These are phyloP conservation scores for Haplosporangium gracile DNA, from an alignment of 192 early-diverging fungal genomes.

Conservation along the genomic window DNA sequence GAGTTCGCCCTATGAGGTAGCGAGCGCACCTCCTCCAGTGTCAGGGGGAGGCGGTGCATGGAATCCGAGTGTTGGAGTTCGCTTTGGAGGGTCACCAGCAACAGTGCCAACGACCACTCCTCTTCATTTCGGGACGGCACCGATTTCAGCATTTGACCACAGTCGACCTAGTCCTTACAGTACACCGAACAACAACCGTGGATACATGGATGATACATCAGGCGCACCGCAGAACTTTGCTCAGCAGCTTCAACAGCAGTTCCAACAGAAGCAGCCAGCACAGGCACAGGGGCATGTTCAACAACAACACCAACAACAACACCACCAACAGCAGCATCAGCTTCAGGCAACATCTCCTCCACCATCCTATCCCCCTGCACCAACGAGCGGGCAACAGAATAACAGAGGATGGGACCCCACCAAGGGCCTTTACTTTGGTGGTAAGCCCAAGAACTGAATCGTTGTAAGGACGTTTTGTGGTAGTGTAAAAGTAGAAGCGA, in stretches of 20 bases:
- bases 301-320: background rate
- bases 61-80: slow-evolving; percentile 32
- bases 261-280: slow-evolving; percentile 34
- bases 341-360: background rate
- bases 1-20: slow-evolving; percentile 30
- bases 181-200: background rate
- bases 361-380: slow-evolving; percentile 2
- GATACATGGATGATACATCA: background rate
- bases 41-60: slow-evolving; percentile 21
- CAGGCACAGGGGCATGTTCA: background rate
- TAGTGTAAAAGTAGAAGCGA: background rate
- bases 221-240: slow-evolving; percentile 23
- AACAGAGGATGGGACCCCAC: slow-evolving; percentile 35
- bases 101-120: background rate
- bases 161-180: slow-evolving; percentile 12
- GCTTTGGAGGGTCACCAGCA: slow-evolving; percentile 23
- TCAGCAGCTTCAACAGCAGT: slow-evolving; percentile 43
- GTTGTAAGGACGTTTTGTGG: background rate
- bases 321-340: slow-evolving; percentile 13
- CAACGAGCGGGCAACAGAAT: background rate
- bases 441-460: slow-evolving; percentile 33
- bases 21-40: slow-evolving; percentile 23
- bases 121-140: background rate
- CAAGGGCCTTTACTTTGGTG: slow-evolving; percentile 46
- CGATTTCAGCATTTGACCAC: slow-evolving; percentile 2